Conservation (phyloP, 1,284 basidiomycete genomes). For the Fomes fomentarius region DNA sequence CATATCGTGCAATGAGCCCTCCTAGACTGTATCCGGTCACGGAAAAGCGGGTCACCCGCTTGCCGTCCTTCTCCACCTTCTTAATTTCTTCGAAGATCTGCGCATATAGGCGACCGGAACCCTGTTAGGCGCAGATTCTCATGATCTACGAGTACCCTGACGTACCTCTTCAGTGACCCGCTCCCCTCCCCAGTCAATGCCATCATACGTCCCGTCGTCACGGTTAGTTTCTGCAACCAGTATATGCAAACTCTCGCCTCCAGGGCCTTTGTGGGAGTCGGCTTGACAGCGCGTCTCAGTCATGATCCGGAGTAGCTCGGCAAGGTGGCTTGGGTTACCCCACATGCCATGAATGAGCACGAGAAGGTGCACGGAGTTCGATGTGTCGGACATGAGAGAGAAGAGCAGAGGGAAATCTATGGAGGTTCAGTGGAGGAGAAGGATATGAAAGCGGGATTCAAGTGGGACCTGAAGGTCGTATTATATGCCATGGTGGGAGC, state of each 20-base stretch:
- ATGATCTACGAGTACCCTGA: not conserved
- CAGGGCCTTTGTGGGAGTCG: constrained; percentile 24
- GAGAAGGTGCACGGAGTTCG: constrained; percentile 28
- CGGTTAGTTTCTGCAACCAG: constrained; percentile 51
- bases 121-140: not conserved
- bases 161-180: constrained; percentile 67
- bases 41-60: constrained; percentile 67
- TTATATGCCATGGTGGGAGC: too few species aligned
- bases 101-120: too few species aligned
- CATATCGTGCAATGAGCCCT: constrained; percentile 79
- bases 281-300: constrained; percentile 38
- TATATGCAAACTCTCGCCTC: constrained; percentile 41
- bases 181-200: constrained; percentile 67
- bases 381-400: constrained; percentile 4
- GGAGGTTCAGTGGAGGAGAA: not conserved
- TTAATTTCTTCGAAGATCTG: constrained; percentile 58
- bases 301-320: constrained; percentile 47
- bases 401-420: not conserved
- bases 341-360: constrained; percentile 87
- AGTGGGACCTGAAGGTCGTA: too few species aligned
- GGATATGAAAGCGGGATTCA: not conserved
- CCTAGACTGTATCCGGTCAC: constrained; percentile 83
- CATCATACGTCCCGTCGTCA: constrained; percentile 62
- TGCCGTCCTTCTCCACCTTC: constrained; percentile 53
- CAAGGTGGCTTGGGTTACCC: constrained; percentile 68